Base-by-base conservation (phyloP, 805 yeast genomes). In the Saturnispora sanitii region DNA sequence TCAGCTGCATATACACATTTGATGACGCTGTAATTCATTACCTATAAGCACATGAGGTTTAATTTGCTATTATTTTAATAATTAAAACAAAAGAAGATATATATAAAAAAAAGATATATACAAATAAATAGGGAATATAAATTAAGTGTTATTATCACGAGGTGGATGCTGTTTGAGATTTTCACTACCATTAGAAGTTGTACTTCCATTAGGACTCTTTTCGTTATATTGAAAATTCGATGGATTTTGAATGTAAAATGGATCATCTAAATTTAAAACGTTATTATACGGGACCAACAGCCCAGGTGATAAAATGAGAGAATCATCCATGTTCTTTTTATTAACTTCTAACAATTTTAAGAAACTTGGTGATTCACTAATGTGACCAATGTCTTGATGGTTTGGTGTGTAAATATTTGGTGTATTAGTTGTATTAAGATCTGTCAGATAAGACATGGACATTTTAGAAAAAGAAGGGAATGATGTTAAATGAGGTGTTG, bases 241-340 rank as follows among this genome's bases (percentile, higher is more conserved):
- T 3, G 75, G 75, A 47, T 69, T 68, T 15, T 70, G 68, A 35
- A 71, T 59, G 66, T 72, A 70, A 45, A 72, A 72, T 6, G 77
- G 77, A 51, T 72, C 78, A 36, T 58, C 60, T 29, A 68, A 50
- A 42, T 57, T 57, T 47, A 68, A 62, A 32, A 37, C 29, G 21
- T 37, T 37, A n/a, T 22, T 37, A 18, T 37, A 37, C 2, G 40
- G 33, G n/a, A 16, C 25, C 16, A 31, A 18, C 7, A 37, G 9
- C 3, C 34, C 33, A 2, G 40, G 40, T 6, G 35, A 37, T n/a
- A 37, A 30, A 4, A 20, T 23, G n/a, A 34, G 20, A 12, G 30
- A 21, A 9, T 39, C 38, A 11, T 39, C 36, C 17, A 25, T 20
- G 15, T 23, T 21, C 18, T 15, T 26, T 13, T 29, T 32, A 17